phyloP scores from a whole-genome alignment of 2,329 filamentous ascomycete genomes.

The Scytalidium sp. region DNA sequence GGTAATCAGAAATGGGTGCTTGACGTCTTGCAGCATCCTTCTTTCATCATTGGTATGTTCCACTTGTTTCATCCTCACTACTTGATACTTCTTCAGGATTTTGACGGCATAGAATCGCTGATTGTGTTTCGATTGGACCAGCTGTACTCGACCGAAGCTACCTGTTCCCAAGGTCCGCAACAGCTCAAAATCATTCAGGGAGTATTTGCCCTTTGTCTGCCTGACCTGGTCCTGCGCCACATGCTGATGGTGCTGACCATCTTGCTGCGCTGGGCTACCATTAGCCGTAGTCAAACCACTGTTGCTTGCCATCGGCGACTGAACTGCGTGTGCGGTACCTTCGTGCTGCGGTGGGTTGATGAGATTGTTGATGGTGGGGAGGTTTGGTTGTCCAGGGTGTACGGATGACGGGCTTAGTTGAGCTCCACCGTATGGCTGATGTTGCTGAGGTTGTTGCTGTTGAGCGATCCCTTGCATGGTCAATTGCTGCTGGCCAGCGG shows the following conservation, averaged over 20 bases:
- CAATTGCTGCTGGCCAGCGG: slow-evolving; percentile 25
- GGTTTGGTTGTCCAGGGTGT: slow-evolving; percentile 51
- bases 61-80: slow-evolving; percentile 99
- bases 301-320: slow-evolving; percentile 19
- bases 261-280: slow-evolving; percentile 27
- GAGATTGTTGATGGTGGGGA: slow-evolving; percentile 79
- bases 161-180: slow-evolving; percentile 91
- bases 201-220: slow-evolving; percentile 96
- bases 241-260: slow-evolving; percentile 1
- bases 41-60: slow-evolving; percentile 99
- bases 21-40: slow-evolving; percentile 92
- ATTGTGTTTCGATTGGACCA: slow-evolving; percentile 98
- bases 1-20: slow-evolving; percentile 96
- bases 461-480: slow-evolving; percentile 28
- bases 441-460: slow-evolving; percentile 31
- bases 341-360: slow-evolving; percentile 65
- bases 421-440: slow-evolving; percentile 23
- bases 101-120: slow-evolving; percentile 98
- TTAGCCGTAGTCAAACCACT: slow-evolving; percentile 1
- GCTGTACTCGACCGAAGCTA: slow-evolving; percentile 92
- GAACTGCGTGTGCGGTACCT: slow-evolving; percentile 32
- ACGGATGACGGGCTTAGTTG: slow-evolving; percentile 23
- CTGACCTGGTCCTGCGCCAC: slow-evolving; percentile 36
- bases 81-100: slow-evolving; percentile 96
- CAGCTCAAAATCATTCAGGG: slow-evolving; percentile 83